Evolutionary conservation across 1,139 yeast genomes (phyloP).

Genomic region (Pichia sp.): DNA sequence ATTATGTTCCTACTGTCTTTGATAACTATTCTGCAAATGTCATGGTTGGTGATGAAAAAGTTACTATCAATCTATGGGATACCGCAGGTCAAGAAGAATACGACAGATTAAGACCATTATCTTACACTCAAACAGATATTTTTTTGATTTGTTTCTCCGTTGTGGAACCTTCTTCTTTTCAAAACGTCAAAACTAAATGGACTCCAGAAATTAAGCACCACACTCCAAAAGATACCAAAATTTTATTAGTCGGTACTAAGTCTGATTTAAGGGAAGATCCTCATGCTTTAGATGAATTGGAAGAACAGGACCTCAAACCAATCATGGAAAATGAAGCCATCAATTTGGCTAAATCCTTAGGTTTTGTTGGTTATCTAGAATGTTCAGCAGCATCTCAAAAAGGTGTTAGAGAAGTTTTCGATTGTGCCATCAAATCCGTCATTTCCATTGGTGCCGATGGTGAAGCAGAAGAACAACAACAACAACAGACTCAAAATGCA

Average conservation of each 20-base stretch:
- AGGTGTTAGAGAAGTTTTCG: constrained; percentile 79
- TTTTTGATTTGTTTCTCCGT: constrained; percentile 84
- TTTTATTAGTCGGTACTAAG: constrained; percentile 80
- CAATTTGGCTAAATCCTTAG: constrained; percentile 61
- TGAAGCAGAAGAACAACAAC: constrained; percentile 8
- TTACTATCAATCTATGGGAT: constrained; percentile 87
- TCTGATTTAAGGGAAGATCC: constrained; percentile 78
- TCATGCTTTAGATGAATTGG: constrained; percentile 63
- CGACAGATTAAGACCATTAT: constrained; percentile 82
- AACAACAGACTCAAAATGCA: background rate
- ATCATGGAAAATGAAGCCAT: constrained; percentile 55
- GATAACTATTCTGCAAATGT: constrained; percentile 87
- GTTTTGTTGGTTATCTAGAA: constrained; percentile 71
- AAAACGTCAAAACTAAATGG: constrained; percentile 72
- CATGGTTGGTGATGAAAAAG: constrained; percentile 72
- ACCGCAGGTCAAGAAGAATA: constrained; percentile 98
- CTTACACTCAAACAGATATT: constrained; percentile 89
- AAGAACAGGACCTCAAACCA: constrained; percentile 55
- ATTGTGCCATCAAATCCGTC: constrained; percentile 68
- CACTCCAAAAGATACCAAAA: constrained; percentile 67
- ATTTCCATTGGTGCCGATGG: constrained; percentile 42
- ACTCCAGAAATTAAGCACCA: constrained; percentile 84
- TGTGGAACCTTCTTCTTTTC: constrained; percentile 73
- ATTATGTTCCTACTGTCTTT: constrained; percentile 82
- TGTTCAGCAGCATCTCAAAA: constrained; percentile 91